Evolutionary conservation across 768 basidiomycete species (phyloP), one percentile per base, ranked within the genome.

Genomic region (Leccinum boreale): DNA sequence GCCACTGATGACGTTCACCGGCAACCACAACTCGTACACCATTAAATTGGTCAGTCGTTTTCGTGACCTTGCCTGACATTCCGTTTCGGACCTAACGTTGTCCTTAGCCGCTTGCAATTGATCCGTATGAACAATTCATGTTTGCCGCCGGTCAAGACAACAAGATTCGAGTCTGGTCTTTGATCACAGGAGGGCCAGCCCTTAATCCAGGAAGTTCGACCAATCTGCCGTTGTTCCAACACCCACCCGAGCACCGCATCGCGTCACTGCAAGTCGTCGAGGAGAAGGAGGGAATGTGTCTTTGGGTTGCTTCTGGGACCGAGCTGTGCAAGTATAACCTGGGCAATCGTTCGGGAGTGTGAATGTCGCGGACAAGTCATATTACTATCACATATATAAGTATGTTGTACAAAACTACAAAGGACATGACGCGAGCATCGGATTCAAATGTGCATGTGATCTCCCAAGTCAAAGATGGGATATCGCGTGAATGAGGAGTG

Each of bases 121-220:
- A 90, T 61, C 80, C 83, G 0, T 59, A 69, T 8, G 77, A 85
- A 50, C 75, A 81, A 28, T 80, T 86, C 51, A 65, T 92, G 17
- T 89, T 89, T 58, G 85, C 85, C 9, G 86, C 86, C 0, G 89
- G 89, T 10, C 79, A 84, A 59, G 89, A 92, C 69, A 61, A 72
- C 45, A 78, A 77, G 31, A 79, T 91, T 57, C 82, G 87, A 23
- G 80, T 79, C 3, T 92, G 90, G 90, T 87, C 87, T 11, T 68
- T 91, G 9, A 76, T 70, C 15, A 81, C 79, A 8, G 89, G 87
- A 5, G 71, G 71, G 23, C 59, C 57, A 12, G 59, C 67, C 21
- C 64, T 73, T 39, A 35, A 68, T 56, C 48, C 67, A 21, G 44
- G 42, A 55, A 48, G 29, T 21, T 29, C 51, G 3, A 26, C 23